These are phyloP conservation scores for Marasmius sp. DNA, from an alignment of 1,284 basidiomycete genomes.

Conservation along the genomic window DNA sequence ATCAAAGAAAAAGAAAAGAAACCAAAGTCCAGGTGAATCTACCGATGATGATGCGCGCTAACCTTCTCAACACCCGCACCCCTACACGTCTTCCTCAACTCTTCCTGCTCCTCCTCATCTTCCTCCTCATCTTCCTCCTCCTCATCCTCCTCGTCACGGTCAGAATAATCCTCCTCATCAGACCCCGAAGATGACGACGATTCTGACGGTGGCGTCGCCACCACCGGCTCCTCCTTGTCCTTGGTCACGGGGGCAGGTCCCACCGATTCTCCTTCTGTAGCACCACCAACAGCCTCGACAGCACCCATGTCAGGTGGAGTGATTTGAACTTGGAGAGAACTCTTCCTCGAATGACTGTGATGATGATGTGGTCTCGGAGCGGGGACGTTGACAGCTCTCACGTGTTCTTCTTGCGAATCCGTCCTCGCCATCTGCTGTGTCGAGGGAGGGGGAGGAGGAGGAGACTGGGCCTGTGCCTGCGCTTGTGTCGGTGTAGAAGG, in stretches of 20 bases:
- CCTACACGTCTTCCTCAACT: neutral
- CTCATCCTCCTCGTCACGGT: neutral
- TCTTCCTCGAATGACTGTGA: neutral
- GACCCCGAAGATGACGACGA: neutral
- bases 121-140: neutral
- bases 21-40: too few species aligned
- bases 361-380: conserved; percentile 23
- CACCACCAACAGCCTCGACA: neutral
- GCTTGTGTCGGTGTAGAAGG: too few species aligned
- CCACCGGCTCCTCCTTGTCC: neutral
- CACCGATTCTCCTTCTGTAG: neutral
- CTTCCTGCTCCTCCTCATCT: neutral
- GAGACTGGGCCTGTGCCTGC: too few species aligned
- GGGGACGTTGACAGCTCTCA: conserved; percentile 35
- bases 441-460: neutral
- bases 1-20: too few species aligned
- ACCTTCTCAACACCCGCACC: neutral
- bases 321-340: neutral
- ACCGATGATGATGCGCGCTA: neutral
- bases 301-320: neutral
- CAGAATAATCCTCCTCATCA: neutral
- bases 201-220: neutral
- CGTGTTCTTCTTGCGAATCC: conserved; percentile 31
- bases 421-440: conserved; percentile 17
- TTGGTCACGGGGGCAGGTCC: neutral